Percentiles rank a stretch among this genome's conserved stretches.
Conservation (phyloP, 2,329 filamentous ascomycete genomes). For the Xylariaceae sp. region DNA sequence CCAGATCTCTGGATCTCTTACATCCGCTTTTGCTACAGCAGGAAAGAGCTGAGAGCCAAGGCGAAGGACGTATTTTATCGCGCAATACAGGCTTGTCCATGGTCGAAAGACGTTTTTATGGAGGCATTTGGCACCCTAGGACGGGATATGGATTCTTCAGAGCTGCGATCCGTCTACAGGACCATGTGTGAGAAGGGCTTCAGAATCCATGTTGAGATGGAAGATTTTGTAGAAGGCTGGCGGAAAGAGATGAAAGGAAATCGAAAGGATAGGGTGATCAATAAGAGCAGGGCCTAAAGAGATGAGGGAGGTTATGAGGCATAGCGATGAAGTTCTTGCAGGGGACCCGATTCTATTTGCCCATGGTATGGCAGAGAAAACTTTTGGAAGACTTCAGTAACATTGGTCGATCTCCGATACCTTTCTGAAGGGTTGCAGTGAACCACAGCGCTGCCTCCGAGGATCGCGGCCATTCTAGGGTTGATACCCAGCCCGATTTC, state of each 20-base stretch:
- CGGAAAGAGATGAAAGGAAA: constrained; percentile 18
- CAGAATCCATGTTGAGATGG: constrained; percentile 47
- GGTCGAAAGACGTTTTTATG: constrained; percentile 46
- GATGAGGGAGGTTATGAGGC: constrained; percentile 1
- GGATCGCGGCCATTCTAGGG: too few relatives aligned
- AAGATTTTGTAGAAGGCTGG: constrained; percentile 40
- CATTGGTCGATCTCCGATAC: too few relatives aligned
- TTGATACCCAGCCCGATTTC: too few relatives aligned
- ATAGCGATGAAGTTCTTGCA: too few relatives aligned
- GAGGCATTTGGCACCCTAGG: constrained; percentile 45
- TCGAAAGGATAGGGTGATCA: constrained; percentile 5
- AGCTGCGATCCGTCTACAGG: constrained; percentile 45
- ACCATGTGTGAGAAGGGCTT: constrained; percentile 46
- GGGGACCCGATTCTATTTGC: too few relatives aligned
- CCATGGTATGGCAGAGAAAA: too few relatives aligned
- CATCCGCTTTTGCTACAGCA: constrained; percentile 40
- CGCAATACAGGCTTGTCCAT: constrained; percentile 33
- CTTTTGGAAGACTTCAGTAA: too few relatives aligned
- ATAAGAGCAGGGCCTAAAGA: constrained; percentile 1
- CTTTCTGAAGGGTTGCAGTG: too few relatives aligned
- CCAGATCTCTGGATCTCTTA: constrained; percentile 46
- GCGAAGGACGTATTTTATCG: constrained; percentile 28
- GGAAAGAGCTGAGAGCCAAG: constrained; percentile 18
- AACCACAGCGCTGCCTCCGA: too few relatives aligned
- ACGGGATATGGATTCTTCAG: constrained; percentile 40